Base-by-base conservation (phyloP, 2,329 filamentous ascomycete species). In the Fusarium chaquense region DNA sequence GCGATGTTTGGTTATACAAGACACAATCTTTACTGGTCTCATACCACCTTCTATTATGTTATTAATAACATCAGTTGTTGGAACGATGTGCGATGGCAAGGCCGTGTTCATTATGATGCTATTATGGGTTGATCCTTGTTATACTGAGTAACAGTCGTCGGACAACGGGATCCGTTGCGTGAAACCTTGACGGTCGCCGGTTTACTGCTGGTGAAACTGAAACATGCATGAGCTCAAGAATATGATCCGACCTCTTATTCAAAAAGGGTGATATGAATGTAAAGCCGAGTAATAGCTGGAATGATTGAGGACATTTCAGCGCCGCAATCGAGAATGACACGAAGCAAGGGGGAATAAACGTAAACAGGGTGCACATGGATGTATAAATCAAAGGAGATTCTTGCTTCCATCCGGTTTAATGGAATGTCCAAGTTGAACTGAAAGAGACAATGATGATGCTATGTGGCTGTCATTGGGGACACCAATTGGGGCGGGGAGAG, bases 401-500 rank as follows among this genome's bases (percentile, higher is more conserved):
- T 45, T 64, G 54, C 38, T 68, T 54, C 12, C 16, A 18, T 44
- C 44, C 49, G 20, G 13, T 40, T 40, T 22, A 35, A 35, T 52
- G 58, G 50, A 67, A 67, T 61, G 56, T 38, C 18, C 24, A 53
- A 33, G 50, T 38, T 36, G 32, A 55, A 55, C 47, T 38, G 43
- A 24, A 22, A 30, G 45, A 30, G 50, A 51, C 58, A 43, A 60
- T 68, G 32, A 70, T 70, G 62, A 70, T 70, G 58, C 36, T 68
- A n/a, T 50, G 30, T 47, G 40, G 46, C 47, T 58, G 67, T 60
- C 50, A 70, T 61, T 44, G 32, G 67, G 49, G 53, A 22, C 38
- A 54, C 46, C 16, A 62, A 41, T 13, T 41, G 32, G 24, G 24
- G 24, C 11, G 59, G 40, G 59, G 15, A 22, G 20, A 45, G 55